Conservation (phyloP, 352 stramenopile genomes). For the Thalassiosira mediterranea region DNA sequence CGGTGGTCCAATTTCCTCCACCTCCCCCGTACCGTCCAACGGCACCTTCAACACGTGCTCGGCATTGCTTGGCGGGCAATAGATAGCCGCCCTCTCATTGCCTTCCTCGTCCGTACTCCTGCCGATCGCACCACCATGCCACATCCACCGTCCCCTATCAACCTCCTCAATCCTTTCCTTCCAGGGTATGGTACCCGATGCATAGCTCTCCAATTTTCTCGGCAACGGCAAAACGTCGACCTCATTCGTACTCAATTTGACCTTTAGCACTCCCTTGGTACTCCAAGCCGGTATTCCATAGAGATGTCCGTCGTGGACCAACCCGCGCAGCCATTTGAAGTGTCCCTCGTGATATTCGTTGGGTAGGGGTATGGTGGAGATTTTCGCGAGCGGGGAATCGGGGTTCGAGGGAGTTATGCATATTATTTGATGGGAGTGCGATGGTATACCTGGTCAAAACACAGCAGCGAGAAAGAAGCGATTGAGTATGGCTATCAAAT, state of each 20-base stretch:
- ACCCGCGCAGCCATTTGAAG: conserved; percentile 80
- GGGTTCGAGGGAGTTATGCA: conserved; percentile 32
- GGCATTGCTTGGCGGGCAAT: conserved; percentile 49
- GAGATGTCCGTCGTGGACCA: conserved; percentile 71
- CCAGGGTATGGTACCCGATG: conserved; percentile 10
- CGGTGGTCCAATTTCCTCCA: conserved; percentile 35
- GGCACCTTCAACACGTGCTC: conserved; percentile 47
- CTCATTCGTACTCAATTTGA: conserved; percentile 16
- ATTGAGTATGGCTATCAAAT: too few relatives aligned
- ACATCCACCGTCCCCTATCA: conserved; percentile 50
- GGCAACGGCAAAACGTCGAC: conserved; percentile 30
- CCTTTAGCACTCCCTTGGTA: conserved; percentile 32
- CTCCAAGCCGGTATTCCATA: conserved; percentile 78
- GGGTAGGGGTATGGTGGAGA: conserved; percentile 70
- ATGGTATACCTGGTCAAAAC: too few relatives aligned
- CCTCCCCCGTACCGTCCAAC: conserved; percentile 27
- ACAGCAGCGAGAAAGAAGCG: too few relatives aligned
- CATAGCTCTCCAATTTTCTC: conserved; percentile 13
- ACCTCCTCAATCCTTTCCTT: conserved; percentile 16
- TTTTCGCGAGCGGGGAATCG: conserved; percentile 15
- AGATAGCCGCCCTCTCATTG: conserved; percentile 20
- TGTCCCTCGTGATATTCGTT: conserved; percentile 46
- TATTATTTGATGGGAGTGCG: conserved; percentile 34
- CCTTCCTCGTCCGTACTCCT: too few relatives aligned
- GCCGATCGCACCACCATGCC: conserved; percentile 40